These are phyloP conservation scores for Rhynchospora pubera DNA, from an alignment of 176 grass and related monocot genomes.

Conservation along the genomic window DNA sequence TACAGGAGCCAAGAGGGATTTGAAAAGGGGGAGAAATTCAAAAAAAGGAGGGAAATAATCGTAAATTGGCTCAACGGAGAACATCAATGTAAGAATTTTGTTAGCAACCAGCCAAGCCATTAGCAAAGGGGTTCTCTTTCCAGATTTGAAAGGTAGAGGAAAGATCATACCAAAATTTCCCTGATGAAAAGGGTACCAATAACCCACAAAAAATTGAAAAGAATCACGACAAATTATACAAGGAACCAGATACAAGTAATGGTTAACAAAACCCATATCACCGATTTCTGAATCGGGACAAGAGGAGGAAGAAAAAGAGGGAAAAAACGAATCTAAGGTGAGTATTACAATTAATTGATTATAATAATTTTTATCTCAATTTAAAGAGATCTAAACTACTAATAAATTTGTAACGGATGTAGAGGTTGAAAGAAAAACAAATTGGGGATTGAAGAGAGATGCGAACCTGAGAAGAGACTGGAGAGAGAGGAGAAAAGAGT, in stretches of 20 bases:
- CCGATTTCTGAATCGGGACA: conserved; percentile 7
- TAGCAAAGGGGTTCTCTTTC: background rate
- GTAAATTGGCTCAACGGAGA: conserved; percentile 16
- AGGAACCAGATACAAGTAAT: background rate
- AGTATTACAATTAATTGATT: background rate
- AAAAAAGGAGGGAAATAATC: conserved; percentile 21
- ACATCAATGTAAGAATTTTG: background rate
- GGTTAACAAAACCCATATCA: background rate
- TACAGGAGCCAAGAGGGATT: conserved; percentile 14
- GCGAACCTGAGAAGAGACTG: background rate
- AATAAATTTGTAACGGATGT: too few species aligned
- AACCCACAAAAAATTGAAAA: background rate
- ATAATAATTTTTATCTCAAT: background rate
- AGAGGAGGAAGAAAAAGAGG: background rate
- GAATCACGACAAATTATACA: background rate
- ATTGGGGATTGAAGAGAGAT: background rate
- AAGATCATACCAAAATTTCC: background rate
- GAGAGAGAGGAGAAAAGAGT: background rate
- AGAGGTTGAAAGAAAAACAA: too few species aligned
- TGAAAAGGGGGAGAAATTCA: conserved; percentile 19
- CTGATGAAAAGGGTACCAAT: background rate
- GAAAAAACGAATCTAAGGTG: background rate
- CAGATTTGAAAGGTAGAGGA: background rate
- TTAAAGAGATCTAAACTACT: too few species aligned
- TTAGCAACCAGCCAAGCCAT: conserved; percentile 8